phyloP scores from a whole-genome alignment of 805 yeast species.

The Candida parachauliodes region DNA sequence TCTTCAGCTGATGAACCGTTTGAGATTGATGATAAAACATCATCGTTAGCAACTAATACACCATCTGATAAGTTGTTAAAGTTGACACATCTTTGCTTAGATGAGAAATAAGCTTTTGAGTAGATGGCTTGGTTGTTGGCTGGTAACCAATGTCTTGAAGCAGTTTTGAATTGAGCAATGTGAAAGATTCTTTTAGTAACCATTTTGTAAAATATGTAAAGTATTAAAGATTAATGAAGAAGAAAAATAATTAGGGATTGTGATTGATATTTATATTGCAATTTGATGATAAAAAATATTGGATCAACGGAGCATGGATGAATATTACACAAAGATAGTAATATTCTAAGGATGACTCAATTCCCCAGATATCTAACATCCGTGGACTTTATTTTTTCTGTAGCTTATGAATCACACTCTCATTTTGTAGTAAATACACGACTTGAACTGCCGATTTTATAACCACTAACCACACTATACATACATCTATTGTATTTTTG shows the following conservation, averaged over 20 bases:
- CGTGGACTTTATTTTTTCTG: neutral
- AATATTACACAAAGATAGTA: neutral
- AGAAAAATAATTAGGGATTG: no score
- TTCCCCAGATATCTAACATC: constrained; percentile 4
- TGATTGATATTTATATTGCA: no score
- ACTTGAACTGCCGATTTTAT: no score
- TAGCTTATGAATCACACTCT: no score
- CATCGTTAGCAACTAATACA: constrained; percentile 34
- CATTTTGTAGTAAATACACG: no score
- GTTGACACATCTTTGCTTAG: constrained; percentile 33
- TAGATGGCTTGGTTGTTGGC: neutral
- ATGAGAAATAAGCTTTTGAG: constrained; percentile 22
- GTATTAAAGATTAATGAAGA: no score
- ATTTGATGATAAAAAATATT: no score
- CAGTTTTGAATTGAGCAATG: constrained; percentile 36
- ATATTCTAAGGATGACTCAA: constrained; percentile 5
- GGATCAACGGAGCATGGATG: constrained; percentile 5
- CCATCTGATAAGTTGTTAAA: constrained; percentile 29
- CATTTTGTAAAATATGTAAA: constrained; percentile 17
- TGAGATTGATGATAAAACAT: constrained; percentile 8
- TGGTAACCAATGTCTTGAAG: constrained; percentile 43
- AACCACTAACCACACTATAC: no score
- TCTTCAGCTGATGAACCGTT: constrained; percentile 7
- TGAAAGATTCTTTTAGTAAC: constrained; percentile 27
- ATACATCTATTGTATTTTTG: no score